Conservation (phyloP, 176 grass and related monocot genomes). For the Bolboschoenus planiculmis region DNA sequence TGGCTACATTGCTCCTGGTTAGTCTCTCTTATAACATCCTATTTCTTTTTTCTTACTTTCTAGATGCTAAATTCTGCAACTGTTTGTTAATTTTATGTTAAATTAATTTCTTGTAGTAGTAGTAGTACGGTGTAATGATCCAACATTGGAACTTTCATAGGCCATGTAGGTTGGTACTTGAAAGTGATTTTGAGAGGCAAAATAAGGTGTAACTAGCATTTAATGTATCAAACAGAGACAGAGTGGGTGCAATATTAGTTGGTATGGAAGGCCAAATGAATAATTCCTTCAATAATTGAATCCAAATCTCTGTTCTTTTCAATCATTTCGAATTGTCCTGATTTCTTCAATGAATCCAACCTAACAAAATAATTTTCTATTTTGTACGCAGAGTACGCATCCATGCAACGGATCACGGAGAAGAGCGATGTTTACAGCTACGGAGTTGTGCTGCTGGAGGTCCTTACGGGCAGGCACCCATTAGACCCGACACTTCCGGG, state of each 20-base stretch:
- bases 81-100: background rate
- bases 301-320: constrained; percentile 7
- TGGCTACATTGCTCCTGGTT: constrained; percentile 91
- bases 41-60: background rate
- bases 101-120: background rate
- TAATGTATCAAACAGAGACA: background rate
- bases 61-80: too few relatives aligned
- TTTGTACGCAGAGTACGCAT: constrained; percentile 58
- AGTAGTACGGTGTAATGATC: background rate
- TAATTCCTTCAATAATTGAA: constrained; percentile 24
- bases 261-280: background rate
- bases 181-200: background rate
- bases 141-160: background rate
- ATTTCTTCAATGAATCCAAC: background rate
- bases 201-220: constrained; percentile 14
- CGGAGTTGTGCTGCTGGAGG: constrained; percentile 75
- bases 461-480: constrained; percentile 63
- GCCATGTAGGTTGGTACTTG: constrained; percentile 13
- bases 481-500: constrained; percentile 69
- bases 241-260: background rate
- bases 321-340: constrained; percentile 23
- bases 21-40: background rate
- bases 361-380: constrained; percentile 1
- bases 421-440: constrained; percentile 97
- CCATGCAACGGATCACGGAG: constrained; percentile 74